These are phyloP conservation scores for Trichoderma sp. DNA, from an alignment of 2,329 filamentous ascomycete species.

Conservation along the genomic window DNA sequence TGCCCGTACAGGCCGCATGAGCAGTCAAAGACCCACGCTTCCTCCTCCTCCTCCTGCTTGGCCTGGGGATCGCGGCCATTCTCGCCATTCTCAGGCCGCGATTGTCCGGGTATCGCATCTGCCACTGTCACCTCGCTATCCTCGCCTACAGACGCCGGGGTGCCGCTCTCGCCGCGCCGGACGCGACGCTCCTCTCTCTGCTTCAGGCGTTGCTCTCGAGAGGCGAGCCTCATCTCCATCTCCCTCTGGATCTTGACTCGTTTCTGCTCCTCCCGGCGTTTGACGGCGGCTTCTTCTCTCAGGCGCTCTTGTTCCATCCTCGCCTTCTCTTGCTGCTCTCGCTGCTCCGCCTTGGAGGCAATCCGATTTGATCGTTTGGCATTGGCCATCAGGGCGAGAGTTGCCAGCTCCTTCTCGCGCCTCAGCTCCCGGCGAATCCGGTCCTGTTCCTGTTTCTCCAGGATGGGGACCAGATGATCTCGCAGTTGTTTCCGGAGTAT, in stretches of 20 bases:
- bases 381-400: constrained; percentile 82
- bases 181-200: constrained; percentile 83
- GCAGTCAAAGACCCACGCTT: constrained; percentile 94
- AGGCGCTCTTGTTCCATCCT: constrained; percentile 64
- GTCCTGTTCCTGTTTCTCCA: constrained; percentile 76
- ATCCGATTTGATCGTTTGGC: constrained; percentile 93
- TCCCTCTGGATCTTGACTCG: constrained; percentile 66
- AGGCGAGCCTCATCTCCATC: constrained; percentile 77
- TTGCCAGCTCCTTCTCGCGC: constrained; percentile 77
- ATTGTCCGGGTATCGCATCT: constrained; percentile 72
- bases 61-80: constrained; percentile 75
- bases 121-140: constrained; percentile 59
- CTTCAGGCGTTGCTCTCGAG: constrained; percentile 80
- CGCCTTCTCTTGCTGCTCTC: constrained; percentile 70
- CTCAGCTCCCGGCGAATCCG: constrained; percentile 70
- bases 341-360: constrained; percentile 77
- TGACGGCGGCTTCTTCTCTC: constrained; percentile 61
- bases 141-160: constrained; percentile 75
- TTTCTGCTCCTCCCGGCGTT: constrained; percentile 67
- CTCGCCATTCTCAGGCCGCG: constrained; percentile 75
- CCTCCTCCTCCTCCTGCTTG: constrained; percentile 74
- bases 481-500: constrained; percentile 70
- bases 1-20: constrained; percentile 87
- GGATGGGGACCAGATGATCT: constrained; percentile 78
- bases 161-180: constrained; percentile 82